Percentiles rank a stretch among this genome's conserved stretches.
Conservation (phyloP, 176 grass and related monocot species). For the Elymus sibiricus region DNA sequence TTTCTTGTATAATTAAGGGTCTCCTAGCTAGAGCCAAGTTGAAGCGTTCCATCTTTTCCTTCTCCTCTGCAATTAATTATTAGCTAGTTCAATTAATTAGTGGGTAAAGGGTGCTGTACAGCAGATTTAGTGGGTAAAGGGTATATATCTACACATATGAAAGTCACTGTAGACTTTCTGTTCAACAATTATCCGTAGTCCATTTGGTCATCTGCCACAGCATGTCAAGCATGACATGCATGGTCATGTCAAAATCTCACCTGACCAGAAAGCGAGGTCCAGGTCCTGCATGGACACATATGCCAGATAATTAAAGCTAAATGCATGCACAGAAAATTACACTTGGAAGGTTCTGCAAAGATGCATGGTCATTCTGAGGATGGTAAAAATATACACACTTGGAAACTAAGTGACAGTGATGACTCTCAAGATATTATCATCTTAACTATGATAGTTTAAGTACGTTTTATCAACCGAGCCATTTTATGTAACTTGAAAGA, state of each 20-base stretch:
- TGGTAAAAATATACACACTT: neutral
- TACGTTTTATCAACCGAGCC: too few species aligned
- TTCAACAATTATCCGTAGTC: conserved; percentile 29
- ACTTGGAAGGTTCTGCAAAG: neutral
- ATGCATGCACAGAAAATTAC: neutral
- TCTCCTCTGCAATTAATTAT: too few species aligned
- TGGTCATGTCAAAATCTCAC: conserved; percentile 8
- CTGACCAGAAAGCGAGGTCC: conserved; percentile 23
- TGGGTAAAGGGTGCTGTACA: too few species aligned
- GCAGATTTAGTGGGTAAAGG: neutral
- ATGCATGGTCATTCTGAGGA: neutral
- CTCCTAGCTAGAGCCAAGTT: neutral
- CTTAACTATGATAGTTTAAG: neutral
- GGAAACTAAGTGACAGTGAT: neutral
- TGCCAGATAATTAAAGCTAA: too few species aligned
- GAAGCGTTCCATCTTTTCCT: neutral
- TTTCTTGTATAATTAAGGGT: neutral
- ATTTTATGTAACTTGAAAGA: neutral
- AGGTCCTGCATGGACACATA: neutral
- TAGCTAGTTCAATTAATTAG: too few species aligned
- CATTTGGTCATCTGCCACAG: conserved; percentile 13
- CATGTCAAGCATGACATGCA: neutral
- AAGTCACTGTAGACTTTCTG: neutral
- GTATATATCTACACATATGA: neutral
- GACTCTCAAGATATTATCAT: too few species aligned